These are phyloP conservation scores for Calonectria pteridis DNA, from an alignment of 2,329 filamentous ascomycete species.

Conservation along the genomic window DNA sequence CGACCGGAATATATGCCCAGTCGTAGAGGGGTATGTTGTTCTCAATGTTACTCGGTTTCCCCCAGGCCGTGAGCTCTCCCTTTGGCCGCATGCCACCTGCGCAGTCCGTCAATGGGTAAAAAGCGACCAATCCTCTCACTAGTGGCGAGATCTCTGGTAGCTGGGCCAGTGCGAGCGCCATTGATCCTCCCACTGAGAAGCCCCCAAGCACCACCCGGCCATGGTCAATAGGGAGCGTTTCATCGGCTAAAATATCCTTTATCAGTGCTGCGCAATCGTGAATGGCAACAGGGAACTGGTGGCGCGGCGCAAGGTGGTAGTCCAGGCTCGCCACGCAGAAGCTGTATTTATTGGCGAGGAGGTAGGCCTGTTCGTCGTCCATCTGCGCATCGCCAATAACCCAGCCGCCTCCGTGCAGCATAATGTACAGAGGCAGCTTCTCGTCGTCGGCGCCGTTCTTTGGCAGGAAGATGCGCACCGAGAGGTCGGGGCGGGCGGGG, in stretches of 20 bases:
- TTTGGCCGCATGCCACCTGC: neutral
- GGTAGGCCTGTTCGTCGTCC: conserved; percentile 6
- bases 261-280: neutral
- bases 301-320: neutral
- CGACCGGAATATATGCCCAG: neutral
- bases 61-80: neutral
- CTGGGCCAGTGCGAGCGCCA: neutral
- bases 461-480: neutral
- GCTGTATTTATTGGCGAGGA: conserved; percentile 10
- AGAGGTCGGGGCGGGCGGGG: neutral
- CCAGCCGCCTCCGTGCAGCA: conserved; percentile 4
- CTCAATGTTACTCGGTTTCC: neutral
- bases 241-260: neutral
- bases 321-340: neutral
- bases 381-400: neutral
- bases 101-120: neutral
- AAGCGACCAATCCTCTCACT: neutral
- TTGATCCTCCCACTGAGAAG: neutral
- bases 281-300: neutral
- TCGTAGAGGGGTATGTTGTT: neutral
- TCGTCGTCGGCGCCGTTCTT: neutral
- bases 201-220: neutral
- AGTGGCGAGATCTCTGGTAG: neutral
- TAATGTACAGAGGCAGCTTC: neutral
- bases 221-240: neutral